phyloP scores from a whole-genome alignment of 345 rosid species.

The Eucalyptus albens region DNA sequence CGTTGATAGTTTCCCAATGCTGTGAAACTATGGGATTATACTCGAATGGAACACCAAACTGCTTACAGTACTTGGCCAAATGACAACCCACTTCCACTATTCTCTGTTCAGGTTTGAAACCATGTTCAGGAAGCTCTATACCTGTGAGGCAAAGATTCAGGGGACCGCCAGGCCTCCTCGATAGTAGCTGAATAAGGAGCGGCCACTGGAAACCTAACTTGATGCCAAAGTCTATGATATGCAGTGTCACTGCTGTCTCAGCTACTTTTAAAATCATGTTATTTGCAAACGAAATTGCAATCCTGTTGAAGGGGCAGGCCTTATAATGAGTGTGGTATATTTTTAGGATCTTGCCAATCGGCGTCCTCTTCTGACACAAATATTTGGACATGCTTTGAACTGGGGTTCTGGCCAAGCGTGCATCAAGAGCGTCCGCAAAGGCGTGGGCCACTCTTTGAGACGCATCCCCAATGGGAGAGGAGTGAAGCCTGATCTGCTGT shows the following conservation, averaged over 20 bases:
- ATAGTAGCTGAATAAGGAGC: slow-evolving; percentile 23
- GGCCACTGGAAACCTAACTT: slow-evolving; percentile 50
- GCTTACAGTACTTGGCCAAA: slow-evolving; percentile 30
- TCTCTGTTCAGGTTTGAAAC: slow-evolving; percentile 25
- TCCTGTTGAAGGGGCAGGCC: slow-evolving; percentile 21
- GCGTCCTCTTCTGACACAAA: neutral
- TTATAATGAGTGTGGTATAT: slow-evolving; percentile 13
- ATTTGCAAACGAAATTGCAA: slow-evolving; percentile 14
- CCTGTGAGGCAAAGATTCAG: slow-evolving; percentile 44
- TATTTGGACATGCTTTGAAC: neutral
- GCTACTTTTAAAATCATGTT: slow-evolving; percentile 15
- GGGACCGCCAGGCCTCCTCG: slow-evolving; percentile 21
- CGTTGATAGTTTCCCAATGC: slow-evolving; percentile 32
- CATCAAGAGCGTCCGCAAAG: slow-evolving; percentile 39
- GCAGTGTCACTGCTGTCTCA: slow-evolving; percentile 15
- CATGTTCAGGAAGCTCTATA: slow-evolving; percentile 32
- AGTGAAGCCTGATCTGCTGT: slow-evolving; percentile 28
- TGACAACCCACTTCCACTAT: slow-evolving; percentile 25
- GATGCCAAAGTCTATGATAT: slow-evolving; percentile 42
- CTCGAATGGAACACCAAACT: slow-evolving; percentile 24
- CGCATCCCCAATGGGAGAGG: slow-evolving; percentile 24
- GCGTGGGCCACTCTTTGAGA: slow-evolving; percentile 32
- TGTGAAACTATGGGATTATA: slow-evolving; percentile 20
- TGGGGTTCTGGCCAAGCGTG: slow-evolving; percentile 1
- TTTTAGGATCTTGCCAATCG: slow-evolving; percentile 20